Conservation (phyloP, 176 grass and related monocot species). For the Pontederia crassipes region DNA sequence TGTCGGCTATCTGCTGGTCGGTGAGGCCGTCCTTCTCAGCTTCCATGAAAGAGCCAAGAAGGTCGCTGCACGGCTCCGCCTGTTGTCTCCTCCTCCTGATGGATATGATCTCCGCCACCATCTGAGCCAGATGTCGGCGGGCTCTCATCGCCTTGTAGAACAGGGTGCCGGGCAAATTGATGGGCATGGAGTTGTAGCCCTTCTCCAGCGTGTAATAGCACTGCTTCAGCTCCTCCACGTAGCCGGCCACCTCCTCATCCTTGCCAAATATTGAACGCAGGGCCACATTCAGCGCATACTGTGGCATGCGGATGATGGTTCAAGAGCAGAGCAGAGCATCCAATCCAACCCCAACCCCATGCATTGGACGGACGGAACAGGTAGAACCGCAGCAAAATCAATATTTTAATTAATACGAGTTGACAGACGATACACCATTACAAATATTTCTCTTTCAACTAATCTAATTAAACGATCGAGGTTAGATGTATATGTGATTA, state of each 20-base stretch:
- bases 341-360: background rate
- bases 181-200: constrained; percentile 97
- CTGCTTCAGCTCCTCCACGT: constrained; percentile 89
- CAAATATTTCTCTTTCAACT: no score
- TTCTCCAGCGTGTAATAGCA: constrained; percentile 94
- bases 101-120: constrained; percentile 61
- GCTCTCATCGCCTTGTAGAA: constrained; percentile 97
- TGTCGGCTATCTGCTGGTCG: constrained; percentile 87
- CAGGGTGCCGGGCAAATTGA: constrained; percentile 83
- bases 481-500: no score
- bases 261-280: constrained; percentile 87
- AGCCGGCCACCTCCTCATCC: constrained; percentile 80
- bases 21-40: constrained; percentile 51
- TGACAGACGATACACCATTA: no score
- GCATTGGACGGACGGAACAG: background rate
- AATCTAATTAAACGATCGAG: no score
- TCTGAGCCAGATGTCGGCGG: constrained; percentile 49
- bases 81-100: constrained; percentile 37
- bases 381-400: background rate
- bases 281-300: constrained; percentile 97
- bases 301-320: background rate
- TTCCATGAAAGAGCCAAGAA: constrained; percentile 87
- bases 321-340: background rate
- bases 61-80: constrained; percentile 21
- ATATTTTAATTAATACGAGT: no score